Evolutionary conservation across 2,329 filamentous ascomycete genomes (phyloP).

Genomic region (Neofusicoccum ribis): DNA sequence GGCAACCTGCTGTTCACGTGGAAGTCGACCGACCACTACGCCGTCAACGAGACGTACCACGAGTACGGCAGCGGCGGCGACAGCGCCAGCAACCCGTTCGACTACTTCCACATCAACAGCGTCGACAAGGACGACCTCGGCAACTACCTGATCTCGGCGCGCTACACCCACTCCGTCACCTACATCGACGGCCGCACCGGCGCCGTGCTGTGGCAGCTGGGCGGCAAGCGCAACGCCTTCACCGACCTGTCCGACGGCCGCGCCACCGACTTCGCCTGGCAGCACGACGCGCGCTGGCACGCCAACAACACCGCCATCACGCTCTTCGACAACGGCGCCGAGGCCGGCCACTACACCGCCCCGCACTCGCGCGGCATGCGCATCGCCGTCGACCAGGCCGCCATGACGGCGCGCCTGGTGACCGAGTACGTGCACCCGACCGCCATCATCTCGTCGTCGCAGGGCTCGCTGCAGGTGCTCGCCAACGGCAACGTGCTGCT

Average conservation of each 20-base stretch:
- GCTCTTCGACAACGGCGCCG: constrained; percentile 42
- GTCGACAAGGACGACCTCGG: constrained; percentile 37
- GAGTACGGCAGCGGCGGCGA: constrained; percentile 29
- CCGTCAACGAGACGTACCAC: constrained; percentile 29
- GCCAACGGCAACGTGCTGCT: constrained; percentile 48
- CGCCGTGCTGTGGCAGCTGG: constrained; percentile 53
- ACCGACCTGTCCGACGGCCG: constrained; percentile 41
- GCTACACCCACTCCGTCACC: constrained; percentile 25
- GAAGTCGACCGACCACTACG: constrained; percentile 40
- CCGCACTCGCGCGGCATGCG: constrained; percentile 36
- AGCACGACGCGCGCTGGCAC: constrained; percentile 54
- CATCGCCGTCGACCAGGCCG: constrained; percentile 40
- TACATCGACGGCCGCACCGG: constrained; percentile 38
- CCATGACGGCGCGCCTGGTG: constrained; percentile 47
- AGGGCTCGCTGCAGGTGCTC: constrained; percentile 46
- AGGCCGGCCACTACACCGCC: constrained; percentile 23
- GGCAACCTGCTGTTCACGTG: constrained; percentile 43
- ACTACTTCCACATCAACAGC: constrained; percentile 44
- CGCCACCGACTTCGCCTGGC: constrained; percentile 52
- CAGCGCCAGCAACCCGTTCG: constrained; percentile 35
- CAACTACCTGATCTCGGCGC: constrained; percentile 26
- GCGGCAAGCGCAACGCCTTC: constrained; percentile 49
- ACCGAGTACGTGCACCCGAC: constrained; percentile 41
- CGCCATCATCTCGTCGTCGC: constrained; percentile 39
- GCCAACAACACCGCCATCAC: constrained; percentile 30